Evolutionary conservation across 2,329 filamentous ascomycete genomes (phyloP).

Genomic region (Fonsecaea pugnacius): DNA sequence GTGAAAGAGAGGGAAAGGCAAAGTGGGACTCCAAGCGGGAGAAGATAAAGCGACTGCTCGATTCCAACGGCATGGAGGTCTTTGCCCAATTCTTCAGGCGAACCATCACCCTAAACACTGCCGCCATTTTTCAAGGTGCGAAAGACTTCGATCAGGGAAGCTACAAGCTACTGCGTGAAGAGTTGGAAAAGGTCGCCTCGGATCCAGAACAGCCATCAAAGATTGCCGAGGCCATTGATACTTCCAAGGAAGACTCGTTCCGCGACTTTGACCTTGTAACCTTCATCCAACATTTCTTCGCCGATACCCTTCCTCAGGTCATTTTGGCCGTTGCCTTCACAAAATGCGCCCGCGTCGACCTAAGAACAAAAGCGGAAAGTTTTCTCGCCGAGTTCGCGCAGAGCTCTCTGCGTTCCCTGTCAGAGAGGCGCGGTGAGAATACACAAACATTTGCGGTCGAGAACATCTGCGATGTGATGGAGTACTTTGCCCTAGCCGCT

Average conservation of each 20-base stretch:
- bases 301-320: slow-evolving; percentile 85
- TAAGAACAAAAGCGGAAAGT: slow-evolving; percentile 73
- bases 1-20: slow-evolving; percentile 85
- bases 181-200: slow-evolving; percentile 83
- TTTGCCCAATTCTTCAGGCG: slow-evolving; percentile 95
- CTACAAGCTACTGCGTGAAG: slow-evolving; percentile 78
- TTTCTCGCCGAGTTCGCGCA: slow-evolving; percentile 29
- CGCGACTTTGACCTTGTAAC: slow-evolving; percentile 94
- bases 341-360: slow-evolving; percentile 74
- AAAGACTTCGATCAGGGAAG: slow-evolving; percentile 77
- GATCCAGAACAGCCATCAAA: slow-evolving; percentile 82
- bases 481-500: slow-evolving; percentile 32
- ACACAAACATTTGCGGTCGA: slow-evolving; percentile 23
- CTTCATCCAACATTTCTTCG: slow-evolving; percentile 94
- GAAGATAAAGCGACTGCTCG: slow-evolving; percentile 90
- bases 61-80: slow-evolving; percentile 99
- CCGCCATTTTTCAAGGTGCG: slow-evolving; percentile 78
- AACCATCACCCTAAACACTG: slow-evolving; percentile 86
- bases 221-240: slow-evolving; percentile 92
- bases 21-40: slow-evolving; percentile 94
- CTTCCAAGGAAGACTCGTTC: slow-evolving; percentile 87
- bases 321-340: slow-evolving; percentile 88
- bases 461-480: slow-evolving; percentile 32
- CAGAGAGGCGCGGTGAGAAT: slow-evolving; percentile 23
- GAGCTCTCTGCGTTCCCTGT: slow-evolving; percentile 25